Percentiles rank a stretch among this genome's conserved stretches.
Evolutionary conservation across 257 asterid genomes (phyloP).

Genomic region (Eustoma russellianum): DNA sequence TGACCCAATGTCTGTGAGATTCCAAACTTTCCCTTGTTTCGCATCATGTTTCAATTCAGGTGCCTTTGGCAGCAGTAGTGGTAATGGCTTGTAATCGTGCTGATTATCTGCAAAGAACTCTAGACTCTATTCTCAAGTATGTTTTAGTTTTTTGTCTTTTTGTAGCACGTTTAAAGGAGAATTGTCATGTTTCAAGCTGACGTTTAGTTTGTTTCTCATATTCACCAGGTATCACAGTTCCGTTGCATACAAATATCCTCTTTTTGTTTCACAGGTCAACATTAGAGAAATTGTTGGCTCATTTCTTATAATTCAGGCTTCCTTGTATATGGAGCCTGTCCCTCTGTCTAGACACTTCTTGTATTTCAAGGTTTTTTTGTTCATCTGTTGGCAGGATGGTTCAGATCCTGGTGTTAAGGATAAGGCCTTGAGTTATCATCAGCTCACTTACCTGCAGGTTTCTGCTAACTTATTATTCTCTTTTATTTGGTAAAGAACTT

Average conservation of each 20-base stretch:
- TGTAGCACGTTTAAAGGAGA: slow-evolving; percentile 7
- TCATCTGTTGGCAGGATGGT: slow-evolving; percentile 63
- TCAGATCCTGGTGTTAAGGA: slow-evolving; percentile 63
- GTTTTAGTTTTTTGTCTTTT: slow-evolving; percentile 13
- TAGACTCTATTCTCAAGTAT: slow-evolving; percentile 81
- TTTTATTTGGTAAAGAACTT: slow-evolving; percentile 1
- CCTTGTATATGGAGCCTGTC: background rate
- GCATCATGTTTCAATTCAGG: slow-evolving; percentile 32
- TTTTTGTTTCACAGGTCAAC: slow-evolving; percentile 84
- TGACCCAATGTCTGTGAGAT: background rate
- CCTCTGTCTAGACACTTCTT: background rate
- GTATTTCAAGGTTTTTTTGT: background rate
- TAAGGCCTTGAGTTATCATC: slow-evolving; percentile 74
- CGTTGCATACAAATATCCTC: slow-evolving; percentile 84
- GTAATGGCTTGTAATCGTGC: slow-evolving; percentile 99
- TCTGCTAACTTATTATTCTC: slow-evolving; percentile 9
- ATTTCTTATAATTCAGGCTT: background rate
- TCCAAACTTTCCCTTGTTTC: slow-evolving; percentile 4
- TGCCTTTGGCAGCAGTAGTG: slow-evolving; percentile 91
- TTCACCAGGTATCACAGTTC: slow-evolving; percentile 60
- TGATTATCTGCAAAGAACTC: slow-evolving; percentile 88
- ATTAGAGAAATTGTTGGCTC: slow-evolving; percentile 5
- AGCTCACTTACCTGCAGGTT: slow-evolving; percentile 95
- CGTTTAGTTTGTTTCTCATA: slow-evolving; percentile 16
- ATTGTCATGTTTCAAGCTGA: slow-evolving; percentile 15